A percentile compares a stretch with the other conserved stretches of the same genome.
phyloP scores from a whole-genome alignment of 2,329 filamentous ascomycete genomes.

The Fusarium verticillioides region DNA sequence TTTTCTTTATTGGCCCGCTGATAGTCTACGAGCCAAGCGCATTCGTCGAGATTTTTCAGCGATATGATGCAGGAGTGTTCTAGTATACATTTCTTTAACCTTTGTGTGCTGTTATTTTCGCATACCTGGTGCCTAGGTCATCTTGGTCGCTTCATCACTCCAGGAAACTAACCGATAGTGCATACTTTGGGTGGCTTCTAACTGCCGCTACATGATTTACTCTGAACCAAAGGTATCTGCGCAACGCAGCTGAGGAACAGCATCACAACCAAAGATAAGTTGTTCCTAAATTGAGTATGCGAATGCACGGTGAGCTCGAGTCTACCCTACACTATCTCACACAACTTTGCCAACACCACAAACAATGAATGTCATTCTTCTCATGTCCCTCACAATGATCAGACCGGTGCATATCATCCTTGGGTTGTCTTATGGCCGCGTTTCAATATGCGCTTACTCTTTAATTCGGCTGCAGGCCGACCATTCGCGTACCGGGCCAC shows the following conservation, averaged over 20 bases:
- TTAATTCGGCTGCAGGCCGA: neutral
- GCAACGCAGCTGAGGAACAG: neutral
- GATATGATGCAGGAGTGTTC: neutral
- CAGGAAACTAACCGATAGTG: neutral
- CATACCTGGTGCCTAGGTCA: neutral
- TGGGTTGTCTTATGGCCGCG: neutral
- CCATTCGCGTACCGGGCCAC: neutral
- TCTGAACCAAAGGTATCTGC: neutral
- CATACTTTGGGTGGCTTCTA: neutral
- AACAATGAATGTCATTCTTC: neutral
- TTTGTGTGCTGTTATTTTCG: neutral
- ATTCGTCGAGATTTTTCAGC: neutral
- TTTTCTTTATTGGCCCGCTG: slow-evolving; percentile 34
- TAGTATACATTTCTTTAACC: neutral
- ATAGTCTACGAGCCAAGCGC: neutral
- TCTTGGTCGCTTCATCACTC: neutral
- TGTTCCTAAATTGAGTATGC: neutral
- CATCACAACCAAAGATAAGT: neutral
- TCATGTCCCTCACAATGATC: neutral
- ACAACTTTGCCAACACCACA: neutral
- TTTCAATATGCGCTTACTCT: slow-evolving; percentile 28
- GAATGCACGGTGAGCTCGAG: neutral
- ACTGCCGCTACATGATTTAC: neutral
- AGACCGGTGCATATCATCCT: neutral
- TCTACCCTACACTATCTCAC: neutral